phyloP scores from a whole-genome alignment of 805 yeast genomes.

The Candida hungchunana region DNA sequence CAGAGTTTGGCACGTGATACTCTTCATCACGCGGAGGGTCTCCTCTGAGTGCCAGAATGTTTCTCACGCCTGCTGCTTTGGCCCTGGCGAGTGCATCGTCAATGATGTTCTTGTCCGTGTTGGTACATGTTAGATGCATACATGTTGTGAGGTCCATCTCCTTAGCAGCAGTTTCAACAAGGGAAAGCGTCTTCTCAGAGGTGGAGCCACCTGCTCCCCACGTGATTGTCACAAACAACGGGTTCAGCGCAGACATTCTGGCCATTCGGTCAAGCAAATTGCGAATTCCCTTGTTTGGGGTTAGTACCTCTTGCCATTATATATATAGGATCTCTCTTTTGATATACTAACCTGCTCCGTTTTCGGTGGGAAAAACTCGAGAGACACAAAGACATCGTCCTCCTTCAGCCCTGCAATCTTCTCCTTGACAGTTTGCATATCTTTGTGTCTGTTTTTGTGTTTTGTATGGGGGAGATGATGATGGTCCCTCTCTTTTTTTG shows the following conservation, averaged over 20 bases:
- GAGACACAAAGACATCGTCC: slow-evolving; percentile 66
- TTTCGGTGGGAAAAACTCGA: slow-evolving; percentile 97
- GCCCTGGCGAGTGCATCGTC: slow-evolving; percentile 77
- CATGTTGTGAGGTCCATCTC: slow-evolving; percentile 85
- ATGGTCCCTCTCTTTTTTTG: too few species aligned
- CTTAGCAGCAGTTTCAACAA: slow-evolving; percentile 72
- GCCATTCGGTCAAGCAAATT: slow-evolving; percentile 82
- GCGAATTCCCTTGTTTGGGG: slow-evolving; percentile 52
- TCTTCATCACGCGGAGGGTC: slow-evolving; percentile 86
- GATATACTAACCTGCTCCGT: slow-evolving; percentile 58
- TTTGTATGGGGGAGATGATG: too few species aligned
- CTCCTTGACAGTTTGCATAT: slow-evolving; percentile 35
- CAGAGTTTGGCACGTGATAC: slow-evolving; percentile 41
- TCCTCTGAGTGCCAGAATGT: slow-evolving; percentile 90
- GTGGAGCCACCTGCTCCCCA: slow-evolving; percentile 99
- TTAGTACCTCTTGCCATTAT: not conserved
- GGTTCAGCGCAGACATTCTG: slow-evolving; percentile 85
- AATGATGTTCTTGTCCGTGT: slow-evolving; percentile 70
- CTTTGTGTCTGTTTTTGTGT: too few species aligned
- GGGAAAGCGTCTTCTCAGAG: slow-evolving; percentile 75
- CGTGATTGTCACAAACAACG: slow-evolving; percentile 86
- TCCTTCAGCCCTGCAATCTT: slow-evolving; percentile 44
- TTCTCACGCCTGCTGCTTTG: slow-evolving; percentile 71
- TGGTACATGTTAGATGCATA: slow-evolving; percentile 93
- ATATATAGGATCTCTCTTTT: too few species aligned